A percentile compares a stretch with the other conserved stretches of the same genome.
phyloP scores from a whole-genome alignment of 2,329 filamentous ascomycete species.

The Pleomassaria siparia region DNA sequence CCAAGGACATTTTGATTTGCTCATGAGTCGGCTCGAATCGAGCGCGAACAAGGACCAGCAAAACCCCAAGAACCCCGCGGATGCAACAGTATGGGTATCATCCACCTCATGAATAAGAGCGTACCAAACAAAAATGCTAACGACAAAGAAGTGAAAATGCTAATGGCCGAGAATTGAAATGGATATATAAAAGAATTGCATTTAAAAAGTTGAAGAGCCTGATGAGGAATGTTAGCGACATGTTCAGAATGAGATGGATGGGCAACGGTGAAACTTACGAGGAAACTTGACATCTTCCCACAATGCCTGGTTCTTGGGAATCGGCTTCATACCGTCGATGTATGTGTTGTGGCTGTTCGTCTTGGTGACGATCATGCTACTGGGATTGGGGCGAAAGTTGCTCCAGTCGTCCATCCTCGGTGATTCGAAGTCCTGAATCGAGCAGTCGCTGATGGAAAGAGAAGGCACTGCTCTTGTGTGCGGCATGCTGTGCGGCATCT shows the following conservation, averaged over 20 bases:
- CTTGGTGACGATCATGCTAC: constrained; percentile 40
- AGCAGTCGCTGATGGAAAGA: constrained; percentile 29
- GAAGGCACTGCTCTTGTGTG: constrained; percentile 23
- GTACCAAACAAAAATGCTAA: too few relatives aligned
- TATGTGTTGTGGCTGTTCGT: constrained; percentile 23
- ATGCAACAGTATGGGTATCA: constrained; percentile 62
- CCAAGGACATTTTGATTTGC: background rate
- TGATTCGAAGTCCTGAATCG: constrained; percentile 25
- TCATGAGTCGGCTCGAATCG: constrained; percentile 1
- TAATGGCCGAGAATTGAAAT: too few relatives aligned
- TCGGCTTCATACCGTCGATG: constrained; percentile 45
- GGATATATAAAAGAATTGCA: too few relatives aligned
- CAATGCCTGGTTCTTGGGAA: constrained; percentile 17
- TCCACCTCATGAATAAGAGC: constrained; percentile 48
- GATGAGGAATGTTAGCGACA: constrained; percentile 48
- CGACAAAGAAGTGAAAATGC: too few relatives aligned
- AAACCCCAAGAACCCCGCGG: constrained; percentile 60
- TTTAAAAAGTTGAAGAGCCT: constrained; percentile 60
- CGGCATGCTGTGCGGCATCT: constrained; percentile 8
- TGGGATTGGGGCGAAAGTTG: constrained; percentile 49
- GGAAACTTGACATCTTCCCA: constrained; percentile 51
- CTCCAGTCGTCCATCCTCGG: constrained; percentile 48
- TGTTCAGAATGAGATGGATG: constrained; percentile 38
- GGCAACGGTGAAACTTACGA: constrained; percentile 47
- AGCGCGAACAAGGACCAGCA: background rate